Conservation (phyloP, 2,329 filamentous ascomycete species). For the Trichoderma atrobrunneum region DNA sequence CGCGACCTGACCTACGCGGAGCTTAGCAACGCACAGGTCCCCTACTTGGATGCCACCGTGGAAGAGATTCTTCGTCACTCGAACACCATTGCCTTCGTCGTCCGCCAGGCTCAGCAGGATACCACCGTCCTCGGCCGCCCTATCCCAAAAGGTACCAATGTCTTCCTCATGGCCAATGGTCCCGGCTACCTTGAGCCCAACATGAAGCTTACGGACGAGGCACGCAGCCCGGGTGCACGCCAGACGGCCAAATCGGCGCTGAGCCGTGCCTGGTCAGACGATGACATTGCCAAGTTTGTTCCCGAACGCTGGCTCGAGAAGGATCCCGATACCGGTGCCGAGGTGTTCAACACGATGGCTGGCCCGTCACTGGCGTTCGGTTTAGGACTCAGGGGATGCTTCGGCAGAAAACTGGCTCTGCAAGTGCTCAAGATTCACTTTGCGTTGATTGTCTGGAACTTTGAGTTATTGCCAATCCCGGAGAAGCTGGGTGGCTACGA, state of each 20-base stretch:
- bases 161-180: conserved; percentile 31
- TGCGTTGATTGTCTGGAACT: conserved; percentile 38
- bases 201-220: conserved; percentile 26
- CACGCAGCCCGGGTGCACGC: conserved; percentile 27
- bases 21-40: conserved; percentile 28
- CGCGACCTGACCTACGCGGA: conserved; percentile 32
- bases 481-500: conserved; percentile 2
- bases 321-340: conserved; percentile 2
- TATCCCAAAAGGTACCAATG: conserved; percentile 35
- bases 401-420: conserved; percentile 37
- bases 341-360: conserved; percentile 32
- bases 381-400: conserved; percentile 37
- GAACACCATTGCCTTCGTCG: conserved; percentile 23
- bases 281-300: conserved; percentile 30
- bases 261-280: conserved; percentile 28
- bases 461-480: conserved; percentile 27
- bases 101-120: conserved; percentile 32
- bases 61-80: conserved; percentile 35
- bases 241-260: background rate
- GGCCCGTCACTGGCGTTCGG: conserved; percentile 38
- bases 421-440: conserved; percentile 35
- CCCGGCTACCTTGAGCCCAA: conserved; percentile 22
- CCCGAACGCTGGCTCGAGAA: conserved; percentile 39
- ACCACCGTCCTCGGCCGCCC: conserved; percentile 33
- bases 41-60: conserved; percentile 38